Conservation (phyloP, 2,329 filamentous ascomycete species). For the Verticillium nubilum region DNA sequence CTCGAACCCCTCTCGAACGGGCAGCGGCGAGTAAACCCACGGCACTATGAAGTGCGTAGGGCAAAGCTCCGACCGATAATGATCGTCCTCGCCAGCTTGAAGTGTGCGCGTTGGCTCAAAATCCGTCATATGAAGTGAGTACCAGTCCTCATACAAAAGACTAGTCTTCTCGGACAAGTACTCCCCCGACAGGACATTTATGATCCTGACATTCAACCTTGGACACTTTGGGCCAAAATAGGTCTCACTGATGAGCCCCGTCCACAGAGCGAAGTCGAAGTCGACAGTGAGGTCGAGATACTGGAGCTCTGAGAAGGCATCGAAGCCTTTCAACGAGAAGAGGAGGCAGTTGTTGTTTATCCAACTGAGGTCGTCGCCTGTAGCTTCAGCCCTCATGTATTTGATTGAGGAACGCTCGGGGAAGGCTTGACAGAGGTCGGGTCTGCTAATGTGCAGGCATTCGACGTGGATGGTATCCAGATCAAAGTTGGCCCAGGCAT, state of each 20-base stretch:
- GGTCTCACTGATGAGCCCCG: not conserved
- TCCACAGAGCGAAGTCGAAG: not conserved
- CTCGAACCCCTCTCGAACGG: no score
- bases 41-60: not conserved
- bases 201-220: not conserved
- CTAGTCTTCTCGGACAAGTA: not conserved
- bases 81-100: not conserved
- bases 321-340: not conserved
- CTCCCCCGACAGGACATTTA: not conserved
- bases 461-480: not conserved
- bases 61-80: not conserved
- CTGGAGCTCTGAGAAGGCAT: not conserved
- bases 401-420: not conserved
- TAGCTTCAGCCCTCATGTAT: not conserved
- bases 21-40: not conserved
- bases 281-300: not conserved
- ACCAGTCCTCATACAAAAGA: not conserved
- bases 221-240: not conserved
- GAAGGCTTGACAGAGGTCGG: not conserved
- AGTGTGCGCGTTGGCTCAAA: not conserved
- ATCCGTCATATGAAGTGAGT: not conserved
- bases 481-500: not conserved
- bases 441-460: not conserved
- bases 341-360: not conserved
- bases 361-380: not conserved